Evolutionary conservation across 768 basidiomycete genomes (phyloP), one percentile per base, ranked within the genome.

Genomic region (Collybia sordida): DNA sequence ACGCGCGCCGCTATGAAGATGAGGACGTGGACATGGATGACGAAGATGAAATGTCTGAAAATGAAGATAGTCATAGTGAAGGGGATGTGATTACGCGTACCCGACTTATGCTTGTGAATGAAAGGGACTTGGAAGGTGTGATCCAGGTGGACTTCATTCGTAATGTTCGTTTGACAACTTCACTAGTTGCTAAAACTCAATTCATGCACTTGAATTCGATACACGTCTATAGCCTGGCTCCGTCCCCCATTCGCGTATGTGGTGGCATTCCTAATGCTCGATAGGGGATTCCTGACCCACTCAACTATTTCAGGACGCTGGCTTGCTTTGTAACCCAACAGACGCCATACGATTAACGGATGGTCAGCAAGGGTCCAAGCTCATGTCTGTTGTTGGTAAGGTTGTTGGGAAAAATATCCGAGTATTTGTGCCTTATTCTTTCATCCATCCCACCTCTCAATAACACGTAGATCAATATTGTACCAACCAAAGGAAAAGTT

Each of bases 221-320:
- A 12, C 81, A 88, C 56, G 66, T 93, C 7, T 92, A 93, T 64
- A 82, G 86, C 59, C 61, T 93, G 24, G 82, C 89, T 0, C 84
- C 88, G 1, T 78, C 82, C 1, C 77, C 73, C 3, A 62, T 91
- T 34, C 73, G 71, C 21, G 88, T 83, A 61, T 47, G 84, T 71
- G n/a, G 19, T 11, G 12, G 22, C 28, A 24, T 52, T 15, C 38
- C 49, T n/a, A 51, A 38, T 14, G 51, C 45, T 31, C 47, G 42
- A 38, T 17, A 11, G 31, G 9, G 31, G 9, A 12, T 11, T 31
- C 14, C 11, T 31, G 31, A 31, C 45, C 1, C 39, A 31, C 14
- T 28, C 49, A 12, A 22, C 36, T 37, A 31, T 44, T 22, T 34
- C 11, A 81, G 79, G 80, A 82, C 53, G 69, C 72, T 2, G 74